These are phyloP conservation scores for Sporothrix schenckii DNA, from an alignment of 2,329 filamentous ascomycete genomes.

Conservation along the genomic window DNA sequence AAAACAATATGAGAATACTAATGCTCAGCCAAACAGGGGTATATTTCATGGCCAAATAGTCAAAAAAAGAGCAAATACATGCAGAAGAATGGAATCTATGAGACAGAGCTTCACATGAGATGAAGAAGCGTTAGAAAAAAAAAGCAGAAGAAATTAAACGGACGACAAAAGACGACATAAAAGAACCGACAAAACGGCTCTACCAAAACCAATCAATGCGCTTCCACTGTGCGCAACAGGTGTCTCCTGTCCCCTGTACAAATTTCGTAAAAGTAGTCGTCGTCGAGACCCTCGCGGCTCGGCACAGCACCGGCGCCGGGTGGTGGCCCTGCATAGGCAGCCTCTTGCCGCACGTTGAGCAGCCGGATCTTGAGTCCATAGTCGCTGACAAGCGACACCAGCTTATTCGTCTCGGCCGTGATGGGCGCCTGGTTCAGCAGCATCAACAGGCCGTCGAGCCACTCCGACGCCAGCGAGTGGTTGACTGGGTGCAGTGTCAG, in stretches of 20 bases:
- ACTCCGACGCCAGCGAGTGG: slow-evolving; percentile 86
- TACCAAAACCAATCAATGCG: background rate
- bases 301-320: slow-evolving; percentile 77
- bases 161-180: background rate
- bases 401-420: slow-evolving; percentile 91
- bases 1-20: background rate
- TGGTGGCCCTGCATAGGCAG: slow-evolving; percentile 65
- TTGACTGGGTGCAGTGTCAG: slow-evolving; percentile 81
- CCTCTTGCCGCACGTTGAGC: slow-evolving; percentile 87
- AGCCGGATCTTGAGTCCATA: slow-evolving; percentile 92
- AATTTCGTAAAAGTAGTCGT: slow-evolving; percentile 90
- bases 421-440: slow-evolving; percentile 92
- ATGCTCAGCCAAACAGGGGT: slow-evolving; percentile 14
- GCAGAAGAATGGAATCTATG: background rate
- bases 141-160: background rate
- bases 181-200: background rate
- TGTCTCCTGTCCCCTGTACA: slow-evolving; percentile 40
- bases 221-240: background rate
- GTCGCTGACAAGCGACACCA: slow-evolving; percentile 81
- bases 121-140: background rate
- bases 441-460: slow-evolving; percentile 95
- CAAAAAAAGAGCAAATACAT: background rate
- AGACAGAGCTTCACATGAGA: background rate
- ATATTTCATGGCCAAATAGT: slow-evolving; percentile 2
- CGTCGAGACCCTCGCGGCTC: slow-evolving; percentile 80